Percentiles rank a stretch among this genome's conserved stretches.
Conservation (phyloP, 371 early-diverging fungal species). For the Rhizomucor pusillus region DNA sequence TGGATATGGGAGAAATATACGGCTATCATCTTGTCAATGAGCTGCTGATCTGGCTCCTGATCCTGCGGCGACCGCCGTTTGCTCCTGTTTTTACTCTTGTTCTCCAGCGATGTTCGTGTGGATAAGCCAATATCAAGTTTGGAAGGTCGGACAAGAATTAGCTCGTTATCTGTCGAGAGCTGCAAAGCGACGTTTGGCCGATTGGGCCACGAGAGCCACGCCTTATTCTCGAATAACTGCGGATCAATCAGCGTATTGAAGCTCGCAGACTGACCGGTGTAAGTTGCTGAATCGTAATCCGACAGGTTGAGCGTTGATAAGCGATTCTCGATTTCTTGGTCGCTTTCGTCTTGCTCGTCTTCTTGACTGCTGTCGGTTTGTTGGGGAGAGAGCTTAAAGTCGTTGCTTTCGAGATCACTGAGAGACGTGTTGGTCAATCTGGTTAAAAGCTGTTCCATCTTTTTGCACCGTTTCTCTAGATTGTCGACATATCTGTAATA, state of each 20-base stretch:
- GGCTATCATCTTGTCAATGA: no score
- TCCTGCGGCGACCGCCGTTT: no score
- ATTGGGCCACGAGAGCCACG: constrained; percentile 37
- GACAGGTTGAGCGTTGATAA: constrained; percentile 24
- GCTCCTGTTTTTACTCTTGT: no score
- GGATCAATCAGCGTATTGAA: constrained; percentile 27
- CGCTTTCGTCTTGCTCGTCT: constrained; percentile 25
- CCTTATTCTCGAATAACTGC: constrained; percentile 30
- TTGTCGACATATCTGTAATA: constrained; percentile 42
- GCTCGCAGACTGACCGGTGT: constrained; percentile 44
- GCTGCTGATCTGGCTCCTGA: no score
- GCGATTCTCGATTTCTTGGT: constrained; percentile 4
- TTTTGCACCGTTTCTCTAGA: constrained; percentile 44
- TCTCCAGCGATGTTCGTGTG: constrained; percentile 6
- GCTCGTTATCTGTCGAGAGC: constrained; percentile 36
- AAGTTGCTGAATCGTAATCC: constrained; percentile 45
- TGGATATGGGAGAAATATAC: constrained; percentile 55
- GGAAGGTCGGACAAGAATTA: constrained; percentile 36
- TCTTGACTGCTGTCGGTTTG: constrained; percentile 8
- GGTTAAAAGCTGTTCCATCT: constrained; percentile 42
- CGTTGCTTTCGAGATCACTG: constrained; percentile 38
- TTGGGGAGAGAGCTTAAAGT: constrained; percentile 19
- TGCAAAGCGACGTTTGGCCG: constrained; percentile 34
- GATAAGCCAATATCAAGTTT: constrained; percentile 36
- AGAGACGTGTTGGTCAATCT: constrained; percentile 34